Base-by-base conservation (phyloP, 441 rosid genomes). In the Croton laevigatus region DNA sequence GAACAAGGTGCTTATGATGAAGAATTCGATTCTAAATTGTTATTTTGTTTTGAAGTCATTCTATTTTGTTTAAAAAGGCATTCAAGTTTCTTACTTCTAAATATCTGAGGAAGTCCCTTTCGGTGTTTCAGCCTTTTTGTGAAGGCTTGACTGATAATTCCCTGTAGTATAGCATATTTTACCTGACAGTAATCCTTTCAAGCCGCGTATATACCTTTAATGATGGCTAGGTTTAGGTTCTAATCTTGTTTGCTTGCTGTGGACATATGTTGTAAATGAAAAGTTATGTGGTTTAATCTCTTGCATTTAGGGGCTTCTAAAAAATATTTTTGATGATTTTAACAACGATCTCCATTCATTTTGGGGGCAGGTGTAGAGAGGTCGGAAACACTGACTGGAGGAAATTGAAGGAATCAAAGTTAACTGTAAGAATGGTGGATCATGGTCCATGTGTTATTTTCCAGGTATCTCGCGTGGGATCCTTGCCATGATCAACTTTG, bases 341-440 rank as follows among this genome's bases (percentile, higher is more conserved):
- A 34, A 16, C 17, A 19, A n/a, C 49, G 5, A 34, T 46, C 3
- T 14, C 59, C 3, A 0, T 62, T 5, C 19, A 22, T 19, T 45
- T 66, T 61, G 68, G 65, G 48, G 57, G 59, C 77, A 83, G 85
- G 81, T 76, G 69, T 45, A 80, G 52, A 73, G 76, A 73, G 62
- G 68, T 76, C 42, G 5, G 44, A 67, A 67, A 66, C 59, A 68
- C 65, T 37, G 77, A 53, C 63, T 42, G 10, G 46, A 59, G 73
- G 75, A 73, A 63, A 73, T 60, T 0, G 45, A 64, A 77, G 83
- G 79, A 76, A 76, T 73, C 59, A 71, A 68, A 68, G 32, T 27
- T 68, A n/a, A 45, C 8, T 74, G 77, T 71, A 81, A 79, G 83
- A 81, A 69, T 65, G 71, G 80, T 68, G 74, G 82, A 80, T 83